Evolutionary conservation across 2,329 filamentous ascomycete genomes (phyloP).

Genomic region (Stachybotrys elegans): DNA sequence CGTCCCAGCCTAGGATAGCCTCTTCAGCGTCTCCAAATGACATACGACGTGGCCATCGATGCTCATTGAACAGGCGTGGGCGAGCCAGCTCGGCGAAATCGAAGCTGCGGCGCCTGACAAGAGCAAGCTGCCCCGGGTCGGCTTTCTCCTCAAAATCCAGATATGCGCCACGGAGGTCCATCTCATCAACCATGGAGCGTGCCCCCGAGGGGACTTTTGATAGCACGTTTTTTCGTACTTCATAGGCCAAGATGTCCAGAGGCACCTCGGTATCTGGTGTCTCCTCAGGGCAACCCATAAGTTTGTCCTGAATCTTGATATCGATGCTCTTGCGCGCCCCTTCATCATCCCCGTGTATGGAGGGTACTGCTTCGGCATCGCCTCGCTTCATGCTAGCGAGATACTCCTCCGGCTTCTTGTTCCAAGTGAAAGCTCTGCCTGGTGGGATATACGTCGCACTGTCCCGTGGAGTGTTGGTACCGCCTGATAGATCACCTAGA

Average conservation of each 20-base stretch:
- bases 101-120: conserved; percentile 60
- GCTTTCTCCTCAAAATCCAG: conserved; percentile 42
- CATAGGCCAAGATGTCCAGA: conserved; percentile 27
- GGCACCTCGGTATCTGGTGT: conserved; percentile 18
- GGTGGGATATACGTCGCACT: conserved; percentile 27
- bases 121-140: conserved; percentile 37
- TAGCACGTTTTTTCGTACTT: conserved; percentile 37
- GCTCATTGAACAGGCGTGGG: conserved; percentile 42
- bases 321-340: conserved; percentile 20
- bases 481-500: conserved; percentile 27
- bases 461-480: conserved; percentile 1
- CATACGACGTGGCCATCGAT: conserved; percentile 64
- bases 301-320: conserved; percentile 13
- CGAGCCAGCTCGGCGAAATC: conserved; percentile 26
- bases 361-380: conserved; percentile 20
- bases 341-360: conserved; percentile 16
- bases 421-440: conserved; percentile 56
- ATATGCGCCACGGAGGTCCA: conserved; percentile 51
- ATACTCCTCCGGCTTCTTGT: conserved; percentile 59
- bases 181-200: conserved; percentile 54
- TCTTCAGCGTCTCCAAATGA: conserved; percentile 74
- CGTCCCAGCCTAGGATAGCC: conserved; percentile 63
- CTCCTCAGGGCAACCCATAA: conserved; percentile 15
- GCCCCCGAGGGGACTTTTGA: conserved; percentile 48
- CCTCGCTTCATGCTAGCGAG: conserved; percentile 34